Conservation (phyloP, 2,329 filamentous ascomycete species). For the Diaporthe vaccinii region DNA sequence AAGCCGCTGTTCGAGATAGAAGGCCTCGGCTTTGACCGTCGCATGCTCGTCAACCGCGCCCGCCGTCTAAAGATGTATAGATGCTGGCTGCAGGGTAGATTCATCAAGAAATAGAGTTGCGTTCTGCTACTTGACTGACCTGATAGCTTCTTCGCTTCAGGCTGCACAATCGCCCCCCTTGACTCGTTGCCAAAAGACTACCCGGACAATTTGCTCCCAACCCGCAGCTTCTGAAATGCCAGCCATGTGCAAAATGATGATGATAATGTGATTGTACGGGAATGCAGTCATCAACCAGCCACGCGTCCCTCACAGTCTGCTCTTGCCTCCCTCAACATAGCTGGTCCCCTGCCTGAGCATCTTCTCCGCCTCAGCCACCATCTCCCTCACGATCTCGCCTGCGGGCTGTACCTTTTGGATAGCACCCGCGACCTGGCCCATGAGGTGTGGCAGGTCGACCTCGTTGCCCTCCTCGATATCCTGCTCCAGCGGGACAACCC, state of each 20-base stretch:
- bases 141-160: neutral
- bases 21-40: slow-evolving; percentile 86
- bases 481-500: slow-evolving; percentile 84
- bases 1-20: slow-evolving; percentile 74
- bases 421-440: slow-evolving; percentile 91
- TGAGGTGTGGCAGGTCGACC: slow-evolving; percentile 87
- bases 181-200: neutral
- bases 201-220: neutral
- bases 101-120: slow-evolving; percentile 73
- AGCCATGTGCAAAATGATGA: neutral
- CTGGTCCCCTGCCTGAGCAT: slow-evolving; percentile 73
- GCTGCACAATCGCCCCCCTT: neutral
- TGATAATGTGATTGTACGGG: neutral
- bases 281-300: neutral
- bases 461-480: slow-evolving; percentile 88
- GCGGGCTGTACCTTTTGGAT: slow-evolving; percentile 86
- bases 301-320: slow-evolving; percentile 30
- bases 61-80: slow-evolving; percentile 97
- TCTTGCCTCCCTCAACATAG: slow-evolving; percentile 63
- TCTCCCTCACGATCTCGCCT: slow-evolving; percentile 86
- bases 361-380: slow-evolving; percentile 82
- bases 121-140: neutral
- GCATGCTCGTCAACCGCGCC: slow-evolving; percentile 92
- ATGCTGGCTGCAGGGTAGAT: slow-evolving; percentile 92
- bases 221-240: neutral